Evolutionary conservation across 208 protist species (phyloP), one percentile per base, ranked within the genome.

Genomic region (Acanthamoeba healyi): DNA sequence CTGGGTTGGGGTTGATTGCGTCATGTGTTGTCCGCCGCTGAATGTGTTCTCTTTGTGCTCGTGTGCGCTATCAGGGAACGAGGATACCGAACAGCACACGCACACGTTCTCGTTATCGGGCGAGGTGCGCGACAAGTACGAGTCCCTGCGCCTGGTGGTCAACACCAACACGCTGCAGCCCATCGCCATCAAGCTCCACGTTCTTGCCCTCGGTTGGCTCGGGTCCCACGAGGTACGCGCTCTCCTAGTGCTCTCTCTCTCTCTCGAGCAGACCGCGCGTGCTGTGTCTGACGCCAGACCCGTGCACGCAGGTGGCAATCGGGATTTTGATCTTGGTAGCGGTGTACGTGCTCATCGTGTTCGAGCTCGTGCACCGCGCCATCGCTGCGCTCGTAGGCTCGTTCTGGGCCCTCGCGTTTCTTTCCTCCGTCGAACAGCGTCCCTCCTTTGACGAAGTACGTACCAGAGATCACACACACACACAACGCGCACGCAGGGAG

Each of bases 291-390:
- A 10, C 14, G n/a, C 14, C 9, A 19, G 63, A 19, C 44, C 7
- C 12, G 44, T 49, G 56, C 3, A 6, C 58, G 14, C 42, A 54
- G 42, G 95, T 97, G 2, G 17, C 94, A 0, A 86, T 97, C 74
- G 95, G 95, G 15, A 92, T 79, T 3, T 15, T 96, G n/a, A 93
- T 96, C 26, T 81, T 97, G 19, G 42, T 97, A 22, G 40, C 86
- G 29, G 96, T 97, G 14, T 97, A 97, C 63, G 86, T 95, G 7
- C 72, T 97, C 15, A 97, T 97, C 44, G 56, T 97, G 0, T 97
- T 97, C 86, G 96, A 97, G 65, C 89, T 97, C 22, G 49, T 97
- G 40, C 95, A 97, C 36, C 74, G 96, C 26, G 94, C 96, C 29
- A 89, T 97, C 10, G 96, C 95, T 38, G 94, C 96, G 0, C 95